Percentiles rank a stretch among this genome's conserved stretches.
phyloP scores from a whole-genome alignment of 164 flowering plant genomes.

The Brasenia schreberi region DNA sequence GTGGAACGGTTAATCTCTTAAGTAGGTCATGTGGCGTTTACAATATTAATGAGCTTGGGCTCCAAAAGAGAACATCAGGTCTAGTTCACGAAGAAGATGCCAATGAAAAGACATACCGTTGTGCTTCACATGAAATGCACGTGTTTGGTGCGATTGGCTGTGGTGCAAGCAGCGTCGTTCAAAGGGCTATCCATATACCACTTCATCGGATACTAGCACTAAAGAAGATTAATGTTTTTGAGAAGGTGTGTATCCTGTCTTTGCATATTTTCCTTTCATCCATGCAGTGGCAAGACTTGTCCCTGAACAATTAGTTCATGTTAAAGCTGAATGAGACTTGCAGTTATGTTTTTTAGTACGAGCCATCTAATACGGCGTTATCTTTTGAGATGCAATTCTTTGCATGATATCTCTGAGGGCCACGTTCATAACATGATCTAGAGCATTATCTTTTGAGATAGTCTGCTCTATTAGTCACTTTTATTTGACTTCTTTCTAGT shows the following conservation, averaged over 20 bases:
- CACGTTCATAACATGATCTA: no score
- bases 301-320: no score
- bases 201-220: conserved; percentile 76
- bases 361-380: no score
- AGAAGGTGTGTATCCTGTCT: conserved; percentile 46
- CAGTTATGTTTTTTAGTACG: no score
- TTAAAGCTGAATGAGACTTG: no score
- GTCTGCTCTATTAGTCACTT: no score
- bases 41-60: conserved; percentile 89
- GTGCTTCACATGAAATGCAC: conserved; percentile 98
- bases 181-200: conserved; percentile 94
- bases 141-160: conserved; percentile 93
- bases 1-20: conserved; percentile 77
- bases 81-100: conserved; percentile 47
- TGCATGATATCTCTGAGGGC: no score
- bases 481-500: no score
- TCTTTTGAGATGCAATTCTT: no score
- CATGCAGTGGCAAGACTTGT: no score
- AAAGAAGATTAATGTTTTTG: conserved; percentile 94
- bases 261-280: no score
- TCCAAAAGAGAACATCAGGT: conserved; percentile 71
- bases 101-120: conserved; percentile 63
- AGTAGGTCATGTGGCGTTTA: conserved; percentile 88
- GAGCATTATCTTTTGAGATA: no score
- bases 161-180: conserved; percentile 99